phyloP scores from a whole-genome alignment of 495 filamentous ascomycete genomes.

The Penicillium dipodomyicola region DNA sequence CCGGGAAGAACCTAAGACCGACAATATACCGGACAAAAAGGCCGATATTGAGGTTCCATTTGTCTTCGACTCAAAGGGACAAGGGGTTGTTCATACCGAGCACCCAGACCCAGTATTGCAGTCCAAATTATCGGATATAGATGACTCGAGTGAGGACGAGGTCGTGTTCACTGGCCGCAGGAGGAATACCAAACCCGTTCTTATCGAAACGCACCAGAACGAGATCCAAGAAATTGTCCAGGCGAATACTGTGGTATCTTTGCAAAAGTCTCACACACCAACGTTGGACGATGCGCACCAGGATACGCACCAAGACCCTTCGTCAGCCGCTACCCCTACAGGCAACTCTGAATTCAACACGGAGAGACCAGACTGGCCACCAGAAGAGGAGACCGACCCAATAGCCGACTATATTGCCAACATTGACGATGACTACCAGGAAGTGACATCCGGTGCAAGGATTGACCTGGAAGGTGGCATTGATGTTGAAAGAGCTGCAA shows the following conservation, averaged over 20 bases:
- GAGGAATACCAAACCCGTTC: slow-evolving; percentile 15
- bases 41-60: slow-evolving; percentile 17
- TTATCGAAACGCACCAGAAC: slow-evolving; percentile 18
- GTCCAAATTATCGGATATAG: slow-evolving; percentile 6
- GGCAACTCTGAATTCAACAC: background rate
- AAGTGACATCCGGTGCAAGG: slow-evolving; percentile 10
- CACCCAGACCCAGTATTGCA: slow-evolving; percentile 17
- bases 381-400: slow-evolving; percentile 51
- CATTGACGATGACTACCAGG: slow-evolving; percentile 44
- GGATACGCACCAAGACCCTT: background rate
- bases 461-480: slow-evolving; percentile 13
- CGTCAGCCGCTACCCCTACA: background rate
- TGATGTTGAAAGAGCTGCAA: slow-evolving; percentile 10
- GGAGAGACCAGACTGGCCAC: slow-evolving; percentile 9
- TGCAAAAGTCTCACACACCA: background rate
- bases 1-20: slow-evolving; percentile 4
- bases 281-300: background rate
- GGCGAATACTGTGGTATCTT: background rate
- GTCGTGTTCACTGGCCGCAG: slow-evolving; percentile 42
- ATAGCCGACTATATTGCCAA: slow-evolving; percentile 78
- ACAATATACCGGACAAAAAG: slow-evolving; percentile 2
- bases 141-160: slow-evolving; percentile 44
- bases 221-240: slow-evolving; percentile 16
- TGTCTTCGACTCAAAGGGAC: slow-evolving; percentile 25
- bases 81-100: slow-evolving; percentile 16